These are phyloP conservation scores for Favolaschia claudopus DNA, from an alignment of 768 basidiomycete species.

Conservation along the genomic window DNA sequence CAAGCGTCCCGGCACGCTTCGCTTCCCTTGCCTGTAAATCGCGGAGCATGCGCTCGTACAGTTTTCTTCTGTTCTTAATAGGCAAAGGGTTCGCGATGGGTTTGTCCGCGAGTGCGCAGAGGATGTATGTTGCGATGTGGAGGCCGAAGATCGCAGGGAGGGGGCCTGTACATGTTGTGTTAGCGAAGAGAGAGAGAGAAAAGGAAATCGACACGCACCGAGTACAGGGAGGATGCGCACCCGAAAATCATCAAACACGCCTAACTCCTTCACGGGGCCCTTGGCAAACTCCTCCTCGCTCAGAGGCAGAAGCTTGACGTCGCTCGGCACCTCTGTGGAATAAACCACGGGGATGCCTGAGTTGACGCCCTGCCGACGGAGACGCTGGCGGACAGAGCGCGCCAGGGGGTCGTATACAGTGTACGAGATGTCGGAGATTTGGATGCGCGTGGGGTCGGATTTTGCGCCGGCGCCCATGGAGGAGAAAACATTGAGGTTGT, in stretches of 20 bases:
- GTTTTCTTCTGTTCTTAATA: conserved; percentile 83
- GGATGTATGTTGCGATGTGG: conserved; percentile 86
- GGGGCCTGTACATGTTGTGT: conserved; percentile 74
- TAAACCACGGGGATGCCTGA: conserved; percentile 89
- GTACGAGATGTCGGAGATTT: conserved; percentile 92
- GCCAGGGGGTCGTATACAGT: conserved; percentile 97
- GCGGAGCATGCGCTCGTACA: conserved; percentile 81
- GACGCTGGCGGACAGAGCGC: conserved; percentile 82
- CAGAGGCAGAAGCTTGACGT: conserved; percentile 88
- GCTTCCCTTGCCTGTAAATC: conserved; percentile 81
- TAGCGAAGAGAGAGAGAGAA: background rate
- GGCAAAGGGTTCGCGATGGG: conserved; percentile 85
- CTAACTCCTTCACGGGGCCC: conserved; percentile 88
- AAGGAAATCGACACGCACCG: conserved; percentile 49
- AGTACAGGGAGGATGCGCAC: conserved; percentile 94
- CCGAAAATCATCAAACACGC: conserved; percentile 91
- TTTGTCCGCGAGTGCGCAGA: conserved; percentile 86
- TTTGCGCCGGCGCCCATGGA: conserved; percentile 98
- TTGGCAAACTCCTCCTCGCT: conserved; percentile 92
- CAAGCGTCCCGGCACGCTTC: conserved; percentile 63
- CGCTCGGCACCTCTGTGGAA: conserved; percentile 91
- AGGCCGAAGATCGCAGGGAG: conserved; percentile 92
- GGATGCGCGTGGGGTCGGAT: conserved; percentile 91
- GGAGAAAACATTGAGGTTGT: conserved; percentile 90
- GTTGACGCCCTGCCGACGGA: conserved; percentile 67